Percentiles rank a stretch among this genome's conserved stretches.
Evolutionary conservation across 2,329 filamentous ascomycete genomes (phyloP).

Genomic region (Teratosphaeria epicoccoides): DNA sequence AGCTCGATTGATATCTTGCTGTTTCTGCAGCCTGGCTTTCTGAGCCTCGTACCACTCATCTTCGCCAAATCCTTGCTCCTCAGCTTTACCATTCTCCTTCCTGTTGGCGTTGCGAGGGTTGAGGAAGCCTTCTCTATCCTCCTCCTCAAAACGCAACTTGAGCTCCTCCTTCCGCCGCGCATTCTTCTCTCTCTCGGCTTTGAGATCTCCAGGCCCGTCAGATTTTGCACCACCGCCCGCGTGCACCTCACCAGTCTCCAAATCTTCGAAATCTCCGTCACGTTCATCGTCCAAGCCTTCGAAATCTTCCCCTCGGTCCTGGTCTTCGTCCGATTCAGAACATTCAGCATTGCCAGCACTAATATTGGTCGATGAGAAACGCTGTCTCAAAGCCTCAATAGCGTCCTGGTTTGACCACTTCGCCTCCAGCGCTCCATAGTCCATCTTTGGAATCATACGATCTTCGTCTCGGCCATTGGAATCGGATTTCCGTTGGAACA

Average conservation of each 20-base stretch:
- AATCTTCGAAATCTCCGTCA: slow-evolving; percentile 74
- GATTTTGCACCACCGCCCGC: slow-evolving; percentile 27
- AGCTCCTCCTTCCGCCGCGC: slow-evolving; percentile 89
- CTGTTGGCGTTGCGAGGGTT: slow-evolving; percentile 76
- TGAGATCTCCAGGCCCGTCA: slow-evolving; percentile 46
- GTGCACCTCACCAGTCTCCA: slow-evolving; percentile 62
- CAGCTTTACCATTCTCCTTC: slow-evolving; percentile 51
- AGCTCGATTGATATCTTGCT: slow-evolving; percentile 89
- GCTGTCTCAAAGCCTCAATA: slow-evolving; percentile 59
- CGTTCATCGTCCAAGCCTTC: slow-evolving; percentile 51
- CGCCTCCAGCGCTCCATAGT: slow-evolving; percentile 68
- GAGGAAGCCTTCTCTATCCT: slow-evolving; percentile 90
- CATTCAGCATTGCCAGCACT: slow-evolving; percentile 38
- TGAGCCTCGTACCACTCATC: slow-evolving; percentile 98
- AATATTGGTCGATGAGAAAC: slow-evolving; percentile 63
- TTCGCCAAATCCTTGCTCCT: slow-evolving; percentile 77
- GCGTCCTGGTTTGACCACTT: slow-evolving; percentile 79
- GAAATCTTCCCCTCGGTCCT: slow-evolving; percentile 25
- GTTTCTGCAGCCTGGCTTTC: slow-evolving; percentile 89
- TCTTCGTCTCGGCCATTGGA: slow-evolving; percentile 52
- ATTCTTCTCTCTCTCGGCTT: slow-evolving; percentile 82
- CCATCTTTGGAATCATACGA: slow-evolving; percentile 63
- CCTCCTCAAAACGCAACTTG: slow-evolving; percentile 88
- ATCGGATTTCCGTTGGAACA: slow-evolving; percentile 49
- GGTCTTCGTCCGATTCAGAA: slow-evolving; percentile 47